Evolutionary conservation across 345 rosid genomes (phyloP).

Genomic region (Brassica juncea): DNA sequence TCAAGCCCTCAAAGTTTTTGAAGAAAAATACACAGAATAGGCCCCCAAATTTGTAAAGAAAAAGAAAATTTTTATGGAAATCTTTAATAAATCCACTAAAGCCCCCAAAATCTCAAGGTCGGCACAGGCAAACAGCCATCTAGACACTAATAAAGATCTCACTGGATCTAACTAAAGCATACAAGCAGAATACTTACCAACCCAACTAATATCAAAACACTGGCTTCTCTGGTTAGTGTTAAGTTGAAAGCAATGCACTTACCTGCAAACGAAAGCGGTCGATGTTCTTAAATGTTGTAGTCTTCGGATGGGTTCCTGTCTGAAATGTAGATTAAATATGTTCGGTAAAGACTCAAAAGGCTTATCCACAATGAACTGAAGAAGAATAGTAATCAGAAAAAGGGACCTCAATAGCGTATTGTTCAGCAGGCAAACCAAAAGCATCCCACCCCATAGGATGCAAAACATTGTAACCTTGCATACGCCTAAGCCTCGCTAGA

Average conservation of each 20-base stretch:
- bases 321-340: slow-evolving; percentile 35
- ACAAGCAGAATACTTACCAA: background rate
- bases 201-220: background rate
- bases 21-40: too few relatives aligned
- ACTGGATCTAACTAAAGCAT: background rate
- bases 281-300: slow-evolving; percentile 85
- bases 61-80: too few relatives aligned
- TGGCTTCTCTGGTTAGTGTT: background rate
- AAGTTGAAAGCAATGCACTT: slow-evolving; percentile 11
- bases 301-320: slow-evolving; percentile 95
- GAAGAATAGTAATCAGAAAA: background rate
- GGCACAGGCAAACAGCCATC: background rate
- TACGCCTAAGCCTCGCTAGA: slow-evolving; percentile 76
- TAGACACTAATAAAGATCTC: background rate
- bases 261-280: slow-evolving; percentile 84
- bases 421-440: slow-evolving; percentile 97
- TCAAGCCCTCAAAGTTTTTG: too few relatives aligned
- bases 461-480: slow-evolving; percentile 94
- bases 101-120: too few relatives aligned
- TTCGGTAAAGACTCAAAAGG: background rate
- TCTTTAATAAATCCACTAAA: too few relatives aligned
- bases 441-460: slow-evolving; percentile 99
- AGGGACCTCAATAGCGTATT: slow-evolving; percentile 86
- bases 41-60: too few relatives aligned
- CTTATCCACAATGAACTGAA: slow-evolving; percentile 1